A percentile compares a stretch with the other conserved stretches of the same genome.
phyloP scores from a whole-genome alignment of 179 eudicot species.

The Beta macrorhiza region DNA sequence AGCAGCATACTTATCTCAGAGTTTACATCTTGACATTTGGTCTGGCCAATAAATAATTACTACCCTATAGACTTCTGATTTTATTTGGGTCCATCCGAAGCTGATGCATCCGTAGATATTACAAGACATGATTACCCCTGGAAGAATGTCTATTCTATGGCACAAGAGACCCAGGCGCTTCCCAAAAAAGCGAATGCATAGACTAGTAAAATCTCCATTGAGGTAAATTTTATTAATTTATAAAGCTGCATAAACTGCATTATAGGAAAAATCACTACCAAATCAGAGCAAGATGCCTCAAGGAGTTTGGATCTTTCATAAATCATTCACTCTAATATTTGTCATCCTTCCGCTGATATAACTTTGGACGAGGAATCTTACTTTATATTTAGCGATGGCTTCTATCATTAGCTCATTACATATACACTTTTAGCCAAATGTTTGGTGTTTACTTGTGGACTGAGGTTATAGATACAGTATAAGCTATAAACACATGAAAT shows the following conservation, averaged over 20 bases:
- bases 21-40: background rate
- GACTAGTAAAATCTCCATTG: background rate
- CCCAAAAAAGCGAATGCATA: background rate
- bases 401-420: too few species aligned
- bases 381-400: too few species aligned
- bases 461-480: too few species aligned
- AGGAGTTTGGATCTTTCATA: background rate
- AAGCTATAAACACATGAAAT: too few species aligned
- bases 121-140: background rate
- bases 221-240: too few species aligned
- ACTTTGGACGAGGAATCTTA: too few species aligned
- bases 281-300: background rate
- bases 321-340: background rate
- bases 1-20: background rate
- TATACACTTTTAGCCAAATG: too few species aligned
- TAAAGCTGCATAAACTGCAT: too few species aligned
- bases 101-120: too few species aligned
- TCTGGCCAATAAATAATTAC: background rate
- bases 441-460: too few species aligned
- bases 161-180: background rate
- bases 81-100: too few species aligned
- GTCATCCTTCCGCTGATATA: too few species aligned
- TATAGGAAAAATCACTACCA: background rate
- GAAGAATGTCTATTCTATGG: background rate
- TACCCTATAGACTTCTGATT: background rate